These are phyloP conservation scores for Exophiala xenobiotica DNA, from an alignment of 2,329 filamentous ascomycete species.

Conservation along the genomic window DNA sequence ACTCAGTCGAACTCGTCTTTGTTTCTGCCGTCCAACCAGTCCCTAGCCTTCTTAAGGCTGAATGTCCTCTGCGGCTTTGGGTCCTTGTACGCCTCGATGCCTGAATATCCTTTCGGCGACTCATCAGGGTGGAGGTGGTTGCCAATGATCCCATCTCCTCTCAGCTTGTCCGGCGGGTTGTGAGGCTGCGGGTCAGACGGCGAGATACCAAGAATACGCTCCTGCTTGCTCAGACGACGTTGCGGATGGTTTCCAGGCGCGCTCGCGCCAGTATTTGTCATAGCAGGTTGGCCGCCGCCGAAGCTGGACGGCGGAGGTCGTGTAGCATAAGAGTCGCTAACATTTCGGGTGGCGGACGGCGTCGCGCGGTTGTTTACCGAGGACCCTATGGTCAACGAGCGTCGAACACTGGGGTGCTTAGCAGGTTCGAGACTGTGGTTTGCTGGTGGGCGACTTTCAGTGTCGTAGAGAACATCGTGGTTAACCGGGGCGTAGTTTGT, in stretches of 20 bases:
- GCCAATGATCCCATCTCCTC: conserved; percentile 28
- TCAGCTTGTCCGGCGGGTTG: conserved; percentile 12
- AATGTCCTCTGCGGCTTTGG: conserved; percentile 31
- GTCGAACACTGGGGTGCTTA: conserved; percentile 13
- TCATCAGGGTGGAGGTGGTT: conserved; percentile 9
- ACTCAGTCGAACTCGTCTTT: conserved; percentile 12
- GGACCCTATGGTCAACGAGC: conserved; percentile 22
- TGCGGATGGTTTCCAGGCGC: conserved; percentile 9
- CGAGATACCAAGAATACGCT: conserved; percentile 24
- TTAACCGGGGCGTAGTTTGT: conserved; percentile 8
- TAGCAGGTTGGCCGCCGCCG: background rate
- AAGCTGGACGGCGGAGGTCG: conserved; percentile 3
- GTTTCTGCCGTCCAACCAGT: conserved; percentile 27
- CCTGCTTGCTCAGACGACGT: conserved; percentile 27
- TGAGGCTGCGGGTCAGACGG: conserved; percentile 14
- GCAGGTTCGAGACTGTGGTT: conserved; percentile 18
- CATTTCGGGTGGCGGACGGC: background rate
- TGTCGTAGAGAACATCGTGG: conserved; percentile 27
- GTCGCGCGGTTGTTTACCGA: background rate
- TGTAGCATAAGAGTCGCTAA: conserved; percentile 5
- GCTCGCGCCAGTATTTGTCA: too few species aligned
- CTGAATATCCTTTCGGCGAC: conserved; percentile 30
- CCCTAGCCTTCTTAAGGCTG: conserved; percentile 22
- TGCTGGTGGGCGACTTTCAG: conserved; percentile 17
- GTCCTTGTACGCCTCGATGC: conserved; percentile 36